Conservation (phyloP, 106 monocot genomes). For the Allium sativum region DNA sequence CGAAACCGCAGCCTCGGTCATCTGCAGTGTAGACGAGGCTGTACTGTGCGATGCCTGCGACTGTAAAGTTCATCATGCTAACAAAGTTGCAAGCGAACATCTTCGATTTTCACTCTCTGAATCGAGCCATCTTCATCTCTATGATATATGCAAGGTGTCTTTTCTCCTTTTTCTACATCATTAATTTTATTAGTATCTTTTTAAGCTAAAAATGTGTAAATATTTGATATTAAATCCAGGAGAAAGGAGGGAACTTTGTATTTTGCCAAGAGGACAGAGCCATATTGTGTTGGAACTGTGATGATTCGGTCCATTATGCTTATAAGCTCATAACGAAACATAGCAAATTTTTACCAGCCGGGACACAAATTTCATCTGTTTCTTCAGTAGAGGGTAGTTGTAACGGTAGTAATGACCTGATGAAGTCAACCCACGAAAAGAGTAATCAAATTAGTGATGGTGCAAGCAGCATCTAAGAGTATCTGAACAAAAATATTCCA, state of each 20-base stretch:
- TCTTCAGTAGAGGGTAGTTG: too few relatives aligned
- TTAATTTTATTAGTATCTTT: too few relatives aligned
- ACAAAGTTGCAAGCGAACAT: slow-evolving; percentile 65
- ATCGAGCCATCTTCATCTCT: slow-evolving; percentile 19
- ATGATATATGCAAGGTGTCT: slow-evolving; percentile 59
- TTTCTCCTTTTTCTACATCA: too few relatives aligned
- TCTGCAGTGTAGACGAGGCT: slow-evolving; percentile 86
- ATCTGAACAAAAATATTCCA: slow-evolving; percentile 52
- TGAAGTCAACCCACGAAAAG: neutral
- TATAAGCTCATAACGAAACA: slow-evolving; percentile 47
- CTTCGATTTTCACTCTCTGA: slow-evolving; percentile 49
- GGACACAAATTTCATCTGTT: slow-evolving; percentile 33
- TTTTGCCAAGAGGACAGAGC: slow-evolving; percentile 86
- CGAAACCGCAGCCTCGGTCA: slow-evolving; percentile 38
- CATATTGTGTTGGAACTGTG: slow-evolving; percentile 73
- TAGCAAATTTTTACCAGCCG: slow-evolving; percentile 47
- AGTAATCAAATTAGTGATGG: neutral
- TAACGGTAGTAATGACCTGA: neutral
- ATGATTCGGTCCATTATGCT: slow-evolving; percentile 44
- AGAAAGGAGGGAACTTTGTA: slow-evolving; percentile 51
- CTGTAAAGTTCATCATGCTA: slow-evolving; percentile 48
- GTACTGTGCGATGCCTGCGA: slow-evolving; percentile 68
- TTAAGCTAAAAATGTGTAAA: too few relatives aligned
- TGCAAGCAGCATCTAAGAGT: slow-evolving; percentile 48
- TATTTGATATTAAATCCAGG: slow-evolving; percentile 20